A percentile compares a stretch with the other conserved stretches of the same genome.
Evolutionary conservation across 2,329 filamentous ascomycete species (phyloP).

Genomic region (Verticillium tricorpus): DNA sequence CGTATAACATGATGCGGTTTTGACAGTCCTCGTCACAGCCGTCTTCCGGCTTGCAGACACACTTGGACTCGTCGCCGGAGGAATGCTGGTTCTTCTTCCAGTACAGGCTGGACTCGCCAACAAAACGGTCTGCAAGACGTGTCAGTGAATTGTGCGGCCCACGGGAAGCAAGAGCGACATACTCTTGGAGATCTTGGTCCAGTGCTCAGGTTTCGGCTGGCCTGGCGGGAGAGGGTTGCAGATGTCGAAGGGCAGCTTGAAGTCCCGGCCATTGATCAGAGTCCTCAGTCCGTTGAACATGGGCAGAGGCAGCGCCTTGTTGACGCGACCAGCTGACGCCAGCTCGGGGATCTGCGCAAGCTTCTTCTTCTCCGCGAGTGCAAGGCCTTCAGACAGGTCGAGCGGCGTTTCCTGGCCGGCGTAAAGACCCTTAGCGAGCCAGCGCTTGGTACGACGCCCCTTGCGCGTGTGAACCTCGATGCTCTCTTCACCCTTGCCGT

Average conservation of each 20-base stretch:
- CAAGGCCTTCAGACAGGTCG: conserved; percentile 45
- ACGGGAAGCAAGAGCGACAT: conserved; percentile 28
- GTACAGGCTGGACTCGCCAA: conserved; percentile 73
- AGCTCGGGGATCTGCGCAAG: conserved; percentile 44
- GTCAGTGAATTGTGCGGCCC: conserved; percentile 23
- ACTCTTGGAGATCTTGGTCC: conserved; percentile 90
- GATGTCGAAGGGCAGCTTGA: conserved; percentile 84
- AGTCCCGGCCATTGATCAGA: conserved; percentile 70
- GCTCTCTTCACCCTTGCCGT: conserved; percentile 31
- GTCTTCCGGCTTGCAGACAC: conserved; percentile 70
- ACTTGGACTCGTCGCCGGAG: conserved; percentile 71
- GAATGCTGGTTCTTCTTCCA: conserved; percentile 78
- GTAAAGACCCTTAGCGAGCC: conserved; percentile 79
- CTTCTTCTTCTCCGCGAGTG: conserved; percentile 45
- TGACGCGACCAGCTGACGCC: conserved; percentile 40
- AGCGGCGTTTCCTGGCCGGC: conserved; percentile 66
- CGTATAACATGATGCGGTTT: conserved; percentile 95
- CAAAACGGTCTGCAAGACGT: conserved; percentile 69
- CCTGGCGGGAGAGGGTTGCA: conserved; percentile 82
- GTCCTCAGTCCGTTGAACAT: conserved; percentile 73
- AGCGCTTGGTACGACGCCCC: conserved; percentile 62
- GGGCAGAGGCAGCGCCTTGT: conserved; percentile 64
- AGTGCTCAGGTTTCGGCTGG: conserved; percentile 89
- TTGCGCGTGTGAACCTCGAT: conserved; percentile 25
- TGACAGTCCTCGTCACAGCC: conserved; percentile 89